A percentile compares a stretch with the other conserved stretches of the same genome.
phyloP scores from a whole-genome alignment of 2,329 filamentous ascomycete species.

The Scopulariopsis brevicaulis region DNA sequence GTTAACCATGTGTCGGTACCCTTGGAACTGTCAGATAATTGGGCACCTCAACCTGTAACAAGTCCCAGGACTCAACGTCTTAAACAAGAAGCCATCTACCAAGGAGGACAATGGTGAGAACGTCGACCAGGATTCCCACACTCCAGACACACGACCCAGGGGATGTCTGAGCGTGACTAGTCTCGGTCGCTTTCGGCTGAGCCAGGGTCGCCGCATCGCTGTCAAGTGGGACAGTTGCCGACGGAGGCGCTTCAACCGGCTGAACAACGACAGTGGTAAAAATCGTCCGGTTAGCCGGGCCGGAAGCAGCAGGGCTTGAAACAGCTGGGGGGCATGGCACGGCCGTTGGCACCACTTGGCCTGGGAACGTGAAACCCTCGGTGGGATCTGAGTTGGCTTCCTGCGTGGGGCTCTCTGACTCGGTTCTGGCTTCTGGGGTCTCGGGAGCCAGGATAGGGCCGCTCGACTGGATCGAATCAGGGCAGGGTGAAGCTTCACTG shows the following conservation, averaged over 20 bases:
- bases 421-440: neutral
- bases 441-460: neutral
- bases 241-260: neutral
- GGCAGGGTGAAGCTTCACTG: neutral
- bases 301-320: neutral
- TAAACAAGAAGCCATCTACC: neutral
- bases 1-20: neutral
- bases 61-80: neutral
- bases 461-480: neutral
- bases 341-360: neutral
- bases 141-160: neutral
- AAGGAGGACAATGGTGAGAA: neutral
- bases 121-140: neutral
- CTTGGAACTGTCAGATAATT: neutral
- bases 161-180: neutral
- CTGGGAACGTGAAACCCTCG: neutral
- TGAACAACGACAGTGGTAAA: neutral
- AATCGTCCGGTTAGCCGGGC: neutral
- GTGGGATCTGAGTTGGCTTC: neutral
- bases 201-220: neutral
- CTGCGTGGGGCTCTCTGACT: neutral
- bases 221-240: neutral
- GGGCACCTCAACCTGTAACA: neutral
- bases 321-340: neutral
- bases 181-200: neutral